Evolutionary conservation across 768 basidiomycete genomes (phyloP).

Genomic region (Daedaleopsis nitida): DNA sequence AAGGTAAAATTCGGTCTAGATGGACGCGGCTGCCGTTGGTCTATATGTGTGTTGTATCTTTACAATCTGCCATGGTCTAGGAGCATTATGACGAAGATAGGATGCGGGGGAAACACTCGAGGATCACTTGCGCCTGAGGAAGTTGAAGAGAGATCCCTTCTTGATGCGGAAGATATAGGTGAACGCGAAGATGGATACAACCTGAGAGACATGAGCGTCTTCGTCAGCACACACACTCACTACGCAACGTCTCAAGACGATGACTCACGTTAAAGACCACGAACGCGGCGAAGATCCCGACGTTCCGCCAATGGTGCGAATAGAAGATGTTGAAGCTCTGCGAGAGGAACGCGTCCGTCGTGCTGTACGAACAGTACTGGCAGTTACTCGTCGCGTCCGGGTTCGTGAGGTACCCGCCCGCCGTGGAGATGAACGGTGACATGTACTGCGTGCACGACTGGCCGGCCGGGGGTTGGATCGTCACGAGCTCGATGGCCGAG

Average conservation of each 20-base stretch:
- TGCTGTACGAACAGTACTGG: constrained; percentile 56
- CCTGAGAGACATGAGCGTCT: constrained; percentile 32
- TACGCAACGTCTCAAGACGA: neutral
- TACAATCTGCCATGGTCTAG: neutral
- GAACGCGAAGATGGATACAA: constrained; percentile 46
- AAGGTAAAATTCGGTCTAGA: no score
- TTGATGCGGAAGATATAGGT: constrained; percentile 60
- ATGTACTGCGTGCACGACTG: constrained; percentile 52
- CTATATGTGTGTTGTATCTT: no score
- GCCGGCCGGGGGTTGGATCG: constrained; percentile 48
- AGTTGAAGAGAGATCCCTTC: constrained; percentile 15
- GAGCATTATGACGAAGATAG: neutral
- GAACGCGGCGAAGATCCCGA: constrained; percentile 47
- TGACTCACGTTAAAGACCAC: constrained; percentile 46
- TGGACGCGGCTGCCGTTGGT: no score
- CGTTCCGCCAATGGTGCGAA: constrained; percentile 47
- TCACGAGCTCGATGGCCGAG: constrained; percentile 59
- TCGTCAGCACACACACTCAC: neutral
- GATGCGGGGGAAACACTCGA: neutral
- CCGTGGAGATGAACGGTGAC: constrained; percentile 38
- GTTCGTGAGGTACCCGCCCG: constrained; percentile 53
- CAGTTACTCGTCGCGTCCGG: constrained; percentile 41
- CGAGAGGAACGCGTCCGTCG: constrained; percentile 60
- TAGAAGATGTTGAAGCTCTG: constrained; percentile 64
- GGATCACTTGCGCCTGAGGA: neutral